Base-by-base conservation (phyloP, 2,329 filamentous ascomycete genomes). In the Fusarium lyarnte region DNA sequence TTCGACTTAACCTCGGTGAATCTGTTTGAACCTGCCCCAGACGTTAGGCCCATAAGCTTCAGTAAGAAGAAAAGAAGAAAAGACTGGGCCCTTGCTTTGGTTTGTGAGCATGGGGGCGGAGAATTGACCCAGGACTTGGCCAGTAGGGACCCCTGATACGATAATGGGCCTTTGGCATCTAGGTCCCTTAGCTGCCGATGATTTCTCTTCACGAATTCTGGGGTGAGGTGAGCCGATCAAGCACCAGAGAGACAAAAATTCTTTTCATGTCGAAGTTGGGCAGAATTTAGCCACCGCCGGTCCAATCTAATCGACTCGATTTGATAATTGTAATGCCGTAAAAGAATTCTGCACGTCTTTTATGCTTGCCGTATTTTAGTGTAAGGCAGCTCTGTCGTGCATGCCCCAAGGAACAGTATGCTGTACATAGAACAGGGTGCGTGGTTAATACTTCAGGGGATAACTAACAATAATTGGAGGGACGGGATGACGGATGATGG, bases 1-100 rank as follows among this genome's bases (percentile, higher is more conserved):
- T 64, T 51, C 39, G 60, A 67, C 57, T 64, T 76, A 74, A 76
- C 74, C 74, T 76, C 74, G 74, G 74, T 76, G 74, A 76, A 76
- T 70, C 53, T 55, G 39, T 35, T 63, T 25, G 16, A 46, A 60
- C 45, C 35, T 66, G 70, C 49, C 61, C 70, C 57, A 68, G 39
- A 66, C 57, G 45, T 46, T 63, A 42, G 58, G 47, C 33, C 38
- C 39, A 47, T 27, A 25, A 35, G 42, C 45, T 58, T 64, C 58
- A 63, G 52, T 39, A 53, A 49, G 36, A 52, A 58, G 61, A 65
- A 67, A 59, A 66, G 60, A 69, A 70, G 62, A 69, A 60, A 60
- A 68, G 39, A 73, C 57, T 58, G 61, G 61, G 46, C 19, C 61
- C 43, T 66, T 59, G 46, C 31, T 61, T 53, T 60, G 58, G 39